phyloP scores from a whole-genome alignment of 768 basidiomycete species.

The Russula earlei region DNA sequence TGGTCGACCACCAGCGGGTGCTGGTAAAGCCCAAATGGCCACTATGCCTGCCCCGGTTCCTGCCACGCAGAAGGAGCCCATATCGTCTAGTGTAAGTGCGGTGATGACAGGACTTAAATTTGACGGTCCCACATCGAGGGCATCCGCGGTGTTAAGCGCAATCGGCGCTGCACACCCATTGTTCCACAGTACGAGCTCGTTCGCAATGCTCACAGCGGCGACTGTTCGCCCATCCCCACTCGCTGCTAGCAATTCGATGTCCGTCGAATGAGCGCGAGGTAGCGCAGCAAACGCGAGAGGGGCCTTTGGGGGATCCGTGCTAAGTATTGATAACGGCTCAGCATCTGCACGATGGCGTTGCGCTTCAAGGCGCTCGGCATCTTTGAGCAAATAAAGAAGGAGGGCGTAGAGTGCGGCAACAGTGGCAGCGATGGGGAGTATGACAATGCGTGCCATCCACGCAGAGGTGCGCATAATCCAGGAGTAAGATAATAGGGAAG shows the following conservation, averaged over 20 bases:
- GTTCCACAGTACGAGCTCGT: constrained; percentile 68
- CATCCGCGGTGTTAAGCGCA: constrained; percentile 42
- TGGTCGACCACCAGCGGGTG: constrained; percentile 30
- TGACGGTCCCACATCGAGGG: constrained; percentile 42
- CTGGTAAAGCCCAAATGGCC: constrained; percentile 49
- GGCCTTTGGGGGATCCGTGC: constrained; percentile 30
- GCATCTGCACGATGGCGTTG: constrained; percentile 55
- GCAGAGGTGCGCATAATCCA: constrained; percentile 45
- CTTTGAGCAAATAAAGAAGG: constrained; percentile 79
- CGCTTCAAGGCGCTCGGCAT: constrained; percentile 83
- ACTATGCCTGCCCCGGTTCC: constrained; percentile 63
- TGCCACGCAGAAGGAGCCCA: constrained; percentile 55
- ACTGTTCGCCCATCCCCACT: constrained; percentile 59
- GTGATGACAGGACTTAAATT: constrained; percentile 43
- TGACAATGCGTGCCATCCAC: constrained; percentile 77
- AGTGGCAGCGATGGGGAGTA: constrained; percentile 76
- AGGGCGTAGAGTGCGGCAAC: constrained; percentile 65
- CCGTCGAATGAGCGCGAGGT: constrained; percentile 72
- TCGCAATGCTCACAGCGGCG: constrained; percentile 67
- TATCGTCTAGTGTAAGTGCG: constrained; percentile 51
- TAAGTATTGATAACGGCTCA: constrained; percentile 29
- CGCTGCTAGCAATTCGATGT: constrained; percentile 71
- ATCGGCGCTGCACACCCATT: constrained; percentile 34
- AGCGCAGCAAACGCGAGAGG: constrained; percentile 55
- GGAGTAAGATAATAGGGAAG: constrained; percentile 28